Conservation (phyloP, 2,329 filamentous ascomycete species). For the Didymella glomerata region DNA sequence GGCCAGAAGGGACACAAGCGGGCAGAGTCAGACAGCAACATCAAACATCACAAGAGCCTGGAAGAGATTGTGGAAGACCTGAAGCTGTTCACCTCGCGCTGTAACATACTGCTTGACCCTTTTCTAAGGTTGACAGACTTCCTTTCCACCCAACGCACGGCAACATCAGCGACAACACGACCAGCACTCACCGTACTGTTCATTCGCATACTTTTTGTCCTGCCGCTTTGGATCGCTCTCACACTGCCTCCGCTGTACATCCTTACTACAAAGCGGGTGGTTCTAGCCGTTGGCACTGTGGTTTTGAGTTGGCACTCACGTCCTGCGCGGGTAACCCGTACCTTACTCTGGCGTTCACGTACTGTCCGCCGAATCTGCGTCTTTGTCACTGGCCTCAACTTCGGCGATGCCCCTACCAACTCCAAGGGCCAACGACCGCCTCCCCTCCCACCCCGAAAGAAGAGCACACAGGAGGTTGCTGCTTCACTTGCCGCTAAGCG, state of each 20-base stretch:
- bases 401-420: constrained; percentile 59
- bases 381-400: constrained; percentile 81
- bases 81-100: constrained; percentile 87
- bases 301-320: constrained; percentile 91
- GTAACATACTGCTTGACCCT: constrained; percentile 90
- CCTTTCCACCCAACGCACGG: constrained; percentile 86
- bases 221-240: constrained; percentile 85
- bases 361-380: constrained; percentile 73
- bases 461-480: constrained; percentile 58
- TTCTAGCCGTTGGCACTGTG: constrained; percentile 86
- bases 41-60: constrained; percentile 88
- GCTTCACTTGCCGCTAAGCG: constrained; percentile 55
- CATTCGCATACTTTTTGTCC: constrained; percentile 85
- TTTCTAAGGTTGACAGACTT: constrained; percentile 91
- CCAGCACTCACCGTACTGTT: constrained; percentile 91
- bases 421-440: constrained; percentile 45
- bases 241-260: constrained; percentile 84
- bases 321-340: constrained; percentile 82
- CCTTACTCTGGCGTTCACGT: constrained; percentile 88
- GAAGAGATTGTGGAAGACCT: constrained; percentile 97
- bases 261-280: constrained; percentile 83
- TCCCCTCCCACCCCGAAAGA: constrained; percentile 53
- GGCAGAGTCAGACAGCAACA: constrained; percentile 65
- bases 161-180: constrained; percentile 88
- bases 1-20: constrained; percentile 62